Evolutionary conservation across 345 rosid genomes (phyloP).

Genomic region (Brassica cretica): DNA sequence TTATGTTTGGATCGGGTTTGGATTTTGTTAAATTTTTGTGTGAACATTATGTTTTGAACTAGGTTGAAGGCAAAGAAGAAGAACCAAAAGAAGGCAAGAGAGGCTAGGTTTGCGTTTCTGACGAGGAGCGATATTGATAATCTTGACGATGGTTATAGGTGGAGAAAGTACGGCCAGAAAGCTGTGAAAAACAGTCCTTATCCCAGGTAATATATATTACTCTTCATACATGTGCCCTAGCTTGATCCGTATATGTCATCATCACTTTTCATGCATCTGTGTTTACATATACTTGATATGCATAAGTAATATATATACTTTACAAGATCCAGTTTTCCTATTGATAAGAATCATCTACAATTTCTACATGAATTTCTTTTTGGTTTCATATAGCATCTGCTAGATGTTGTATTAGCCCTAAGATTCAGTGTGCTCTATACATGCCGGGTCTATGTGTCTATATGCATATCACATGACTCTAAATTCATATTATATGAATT

Average conservation of each 20-base stretch:
- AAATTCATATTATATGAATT: conserved; percentile 2
- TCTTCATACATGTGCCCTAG: conserved; percentile 25
- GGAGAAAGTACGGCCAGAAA: conserved; percentile 99
- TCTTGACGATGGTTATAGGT: conserved; percentile 92
- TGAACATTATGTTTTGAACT: background rate
- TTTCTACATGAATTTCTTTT: background rate
- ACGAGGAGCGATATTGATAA: conserved; percentile 95
- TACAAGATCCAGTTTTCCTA: background rate
- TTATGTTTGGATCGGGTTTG: background rate
- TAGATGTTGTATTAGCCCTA: conserved; percentile 24
- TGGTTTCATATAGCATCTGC: background rate
- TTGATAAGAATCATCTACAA: conserved; percentile 22
- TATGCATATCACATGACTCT: conserved; percentile 31
- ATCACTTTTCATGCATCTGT: background rate
- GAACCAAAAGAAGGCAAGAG: conserved; percentile 77
- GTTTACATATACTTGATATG: conserved; percentile 7
- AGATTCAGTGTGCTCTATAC: conserved; percentile 24
- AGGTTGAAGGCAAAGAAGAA: conserved; percentile 93
- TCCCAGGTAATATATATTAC: conserved; percentile 64
- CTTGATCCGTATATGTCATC: conserved; percentile 15
- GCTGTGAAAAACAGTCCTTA: conserved; percentile 96
- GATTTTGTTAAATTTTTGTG: background rate
- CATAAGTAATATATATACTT: conserved; percentile 14
- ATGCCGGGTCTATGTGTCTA: conserved; percentile 21
- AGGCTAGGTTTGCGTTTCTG: conserved; percentile 91